Conservation (phyloP, 306 rosid genomes). For the Sechiopsis laciniata region DNA sequence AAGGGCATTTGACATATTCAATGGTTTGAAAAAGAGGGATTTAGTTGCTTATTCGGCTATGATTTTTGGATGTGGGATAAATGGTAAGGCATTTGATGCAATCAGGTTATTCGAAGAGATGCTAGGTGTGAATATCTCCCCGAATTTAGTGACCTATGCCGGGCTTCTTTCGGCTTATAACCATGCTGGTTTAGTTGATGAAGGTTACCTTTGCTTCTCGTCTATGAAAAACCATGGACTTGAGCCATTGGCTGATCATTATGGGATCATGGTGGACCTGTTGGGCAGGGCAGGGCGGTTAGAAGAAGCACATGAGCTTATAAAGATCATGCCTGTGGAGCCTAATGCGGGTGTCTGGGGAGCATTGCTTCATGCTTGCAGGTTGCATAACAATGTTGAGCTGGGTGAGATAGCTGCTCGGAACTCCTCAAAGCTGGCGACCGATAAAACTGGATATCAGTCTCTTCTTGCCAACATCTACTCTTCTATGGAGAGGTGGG, state of each 20-base stretch:
- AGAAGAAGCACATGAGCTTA: slow-evolving; percentile 21
- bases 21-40: slow-evolving; percentile 47
- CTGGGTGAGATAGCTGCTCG: slow-evolving; percentile 20
- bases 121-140: slow-evolving; percentile 38
- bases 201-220: slow-evolving; percentile 53
- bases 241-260: slow-evolving; percentile 20
- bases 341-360: slow-evolving; percentile 25
- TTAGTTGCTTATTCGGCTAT: slow-evolving; percentile 74
- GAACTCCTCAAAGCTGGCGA: slow-evolving; percentile 15
- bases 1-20: slow-evolving; percentile 52
- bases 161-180: slow-evolving; percentile 64
- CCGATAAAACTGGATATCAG: background rate
- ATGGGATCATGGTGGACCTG: slow-evolving; percentile 22
- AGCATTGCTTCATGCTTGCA: slow-evolving; percentile 23
- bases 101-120: slow-evolving; percentile 52
- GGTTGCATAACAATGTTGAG: slow-evolving; percentile 24
- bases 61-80: slow-evolving; percentile 74
- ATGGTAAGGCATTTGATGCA: slow-evolving; percentile 53
- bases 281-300: slow-evolving; percentile 24
- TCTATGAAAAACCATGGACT: slow-evolving; percentile 23
- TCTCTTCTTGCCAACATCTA: slow-evolving; percentile 21
- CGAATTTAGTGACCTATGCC: slow-evolving; percentile 52
- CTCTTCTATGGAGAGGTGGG: slow-evolving; percentile 27
- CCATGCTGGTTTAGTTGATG: slow-evolving; percentile 64
- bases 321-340: slow-evolving; percentile 17